A percentile compares a stretch with the other conserved stretches of the same genome.
Evolutionary conservation across 768 basidiomycete species (phyloP).

Genomic region (Chalciporus pseudorubinellus): DNA sequence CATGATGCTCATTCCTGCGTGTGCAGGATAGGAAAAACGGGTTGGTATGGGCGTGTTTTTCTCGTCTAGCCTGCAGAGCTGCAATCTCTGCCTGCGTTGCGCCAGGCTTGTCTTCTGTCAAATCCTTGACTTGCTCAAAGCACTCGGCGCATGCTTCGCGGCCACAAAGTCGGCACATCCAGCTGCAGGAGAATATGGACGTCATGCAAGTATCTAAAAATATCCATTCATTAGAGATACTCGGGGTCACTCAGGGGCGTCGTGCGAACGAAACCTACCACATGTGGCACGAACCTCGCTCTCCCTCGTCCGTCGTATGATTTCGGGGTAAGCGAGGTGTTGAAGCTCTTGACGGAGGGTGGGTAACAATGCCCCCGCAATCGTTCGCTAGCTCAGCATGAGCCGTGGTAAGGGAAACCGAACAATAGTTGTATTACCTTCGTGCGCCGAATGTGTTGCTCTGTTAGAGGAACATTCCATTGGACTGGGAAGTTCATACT

Average conservation of each 20-base stretch:
- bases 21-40: slow-evolving; percentile 76
- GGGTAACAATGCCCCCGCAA: slow-evolving; percentile 67
- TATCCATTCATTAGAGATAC: slow-evolving; percentile 7
- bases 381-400: slow-evolving; percentile 48
- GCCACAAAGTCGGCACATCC: slow-evolving; percentile 90
- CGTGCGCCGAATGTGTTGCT: slow-evolving; percentile 49
- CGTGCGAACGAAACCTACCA: slow-evolving; percentile 46
- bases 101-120: slow-evolving; percentile 53
- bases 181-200: slow-evolving; percentile 84
- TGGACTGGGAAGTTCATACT: slow-evolving; percentile 57
- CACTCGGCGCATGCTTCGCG: slow-evolving; percentile 89
- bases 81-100: slow-evolving; percentile 48
- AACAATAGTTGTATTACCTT: slow-evolving; percentile 46
- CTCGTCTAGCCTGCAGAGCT: slow-evolving; percentile 49
- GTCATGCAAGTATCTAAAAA: slow-evolving; percentile 86
- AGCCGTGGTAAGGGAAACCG: slow-evolving; percentile 2
- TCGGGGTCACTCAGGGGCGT: slow-evolving; percentile 2
- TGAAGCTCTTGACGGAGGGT: slow-evolving; percentile 61
- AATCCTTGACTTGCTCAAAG: slow-evolving; percentile 62
- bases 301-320: slow-evolving; percentile 74
- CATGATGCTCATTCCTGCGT: slow-evolving; percentile 65
- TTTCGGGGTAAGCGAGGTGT: slow-evolving; percentile 53
- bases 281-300: slow-evolving; percentile 83
- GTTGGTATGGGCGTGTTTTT: slow-evolving; percentile 61
- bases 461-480: slow-evolving; percentile 63